These are phyloP conservation scores for Wickerhamomyces bisporus DNA, from an alignment of 805 yeast genomes.

Conservation along the genomic window DNA sequence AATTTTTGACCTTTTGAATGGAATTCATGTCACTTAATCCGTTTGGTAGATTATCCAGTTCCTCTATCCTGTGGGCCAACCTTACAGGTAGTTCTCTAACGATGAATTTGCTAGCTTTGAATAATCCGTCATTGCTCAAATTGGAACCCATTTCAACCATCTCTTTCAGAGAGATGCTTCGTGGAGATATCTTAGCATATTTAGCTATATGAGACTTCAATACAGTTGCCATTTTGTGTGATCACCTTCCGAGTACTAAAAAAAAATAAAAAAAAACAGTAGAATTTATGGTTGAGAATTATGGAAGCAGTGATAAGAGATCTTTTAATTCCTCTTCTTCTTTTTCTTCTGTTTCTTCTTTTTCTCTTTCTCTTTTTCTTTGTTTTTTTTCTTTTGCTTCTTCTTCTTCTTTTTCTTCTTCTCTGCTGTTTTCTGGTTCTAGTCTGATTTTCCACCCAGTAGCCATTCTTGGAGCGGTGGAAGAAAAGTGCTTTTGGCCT, in stretches of 20 bases:
- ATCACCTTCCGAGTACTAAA: not conserved
- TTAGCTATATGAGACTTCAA: constrained; percentile 22
- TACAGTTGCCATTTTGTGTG: constrained; percentile 7
- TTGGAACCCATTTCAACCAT: constrained; percentile 88
- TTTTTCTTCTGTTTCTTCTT: no score
- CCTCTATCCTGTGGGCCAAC: constrained; percentile 80
- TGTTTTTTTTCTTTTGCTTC: no score
- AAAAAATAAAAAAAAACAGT: not conserved
- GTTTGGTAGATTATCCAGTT: constrained; percentile 73
- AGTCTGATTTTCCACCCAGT: no score
- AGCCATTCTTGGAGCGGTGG: no score
- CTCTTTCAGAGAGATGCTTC: constrained; percentile 78
- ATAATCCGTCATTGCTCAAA: constrained; percentile 74
- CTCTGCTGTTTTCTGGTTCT: no score
- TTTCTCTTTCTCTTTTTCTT: no score
- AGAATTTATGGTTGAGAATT: no score
- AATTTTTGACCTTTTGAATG: constrained; percentile 69
- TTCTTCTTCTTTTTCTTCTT: no score
- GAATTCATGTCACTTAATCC: constrained; percentile 71
- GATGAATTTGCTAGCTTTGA: constrained; percentile 77
- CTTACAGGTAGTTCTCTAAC: constrained; percentile 86
- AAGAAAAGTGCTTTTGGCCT: no score
- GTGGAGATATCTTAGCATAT: constrained; percentile 72
- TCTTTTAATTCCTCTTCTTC: no score
- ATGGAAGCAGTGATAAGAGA: no score